These are phyloP conservation scores for Hortiboletus campestris DNA, from an alignment of 768 basidiomycete species.

Conservation along the genomic window DNA sequence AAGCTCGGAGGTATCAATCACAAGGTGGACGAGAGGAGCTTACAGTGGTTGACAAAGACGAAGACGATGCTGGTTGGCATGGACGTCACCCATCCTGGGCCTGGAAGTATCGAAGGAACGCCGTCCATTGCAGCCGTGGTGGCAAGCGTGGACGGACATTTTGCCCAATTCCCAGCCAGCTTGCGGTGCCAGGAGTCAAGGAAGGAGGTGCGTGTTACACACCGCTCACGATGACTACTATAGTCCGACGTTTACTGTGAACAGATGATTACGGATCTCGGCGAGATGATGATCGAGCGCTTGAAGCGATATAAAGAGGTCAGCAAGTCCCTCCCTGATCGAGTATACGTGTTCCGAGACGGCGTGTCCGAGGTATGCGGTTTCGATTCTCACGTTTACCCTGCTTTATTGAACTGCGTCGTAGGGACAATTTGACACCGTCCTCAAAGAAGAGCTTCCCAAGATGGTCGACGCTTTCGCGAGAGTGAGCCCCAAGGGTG, in stretches of 20 bases:
- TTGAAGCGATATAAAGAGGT: conserved; percentile 54
- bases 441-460: conserved; percentile 59
- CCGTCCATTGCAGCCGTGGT: conserved; percentile 86
- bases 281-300: conserved; percentile 69
- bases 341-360: conserved; percentile 74
- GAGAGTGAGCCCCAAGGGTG: conserved; percentile 40
- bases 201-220: conserved; percentile 22
- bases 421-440: conserved; percentile 71
- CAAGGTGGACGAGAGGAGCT: conserved; percentile 54
- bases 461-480: conserved; percentile 61
- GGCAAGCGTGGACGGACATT: conserved; percentile 65
- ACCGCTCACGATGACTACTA: neutral
- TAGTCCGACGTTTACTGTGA: neutral
- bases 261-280: conserved; percentile 71
- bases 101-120: conserved; percentile 62
- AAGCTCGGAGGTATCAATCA: conserved; percentile 86
- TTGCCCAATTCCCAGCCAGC: conserved; percentile 78
- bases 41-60: conserved; percentile 63
- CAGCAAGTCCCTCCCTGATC: conserved; percentile 58
- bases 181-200: conserved; percentile 56
- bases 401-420: neutral
- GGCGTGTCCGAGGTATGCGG: conserved; percentile 73
- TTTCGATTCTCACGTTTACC: neutral
- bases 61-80: conserved; percentile 85
- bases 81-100: conserved; percentile 80